Conservation (phyloP, 495 filamentous ascomycete genomes). For the Trichoderma reesei region DNA sequence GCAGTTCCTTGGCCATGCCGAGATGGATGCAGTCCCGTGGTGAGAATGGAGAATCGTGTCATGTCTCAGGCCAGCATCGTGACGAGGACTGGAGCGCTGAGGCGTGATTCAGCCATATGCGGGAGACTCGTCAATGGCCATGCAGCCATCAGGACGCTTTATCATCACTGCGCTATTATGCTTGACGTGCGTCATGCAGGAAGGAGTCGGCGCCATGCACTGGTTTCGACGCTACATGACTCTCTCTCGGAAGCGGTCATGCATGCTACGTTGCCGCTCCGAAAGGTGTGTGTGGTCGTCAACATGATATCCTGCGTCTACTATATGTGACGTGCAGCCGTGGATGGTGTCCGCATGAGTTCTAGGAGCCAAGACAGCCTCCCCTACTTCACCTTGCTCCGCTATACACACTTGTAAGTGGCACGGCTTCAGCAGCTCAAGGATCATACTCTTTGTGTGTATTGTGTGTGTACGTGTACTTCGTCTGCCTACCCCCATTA, state of each 20-base stretch:
- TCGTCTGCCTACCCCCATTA: not conserved
- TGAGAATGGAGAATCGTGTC: not conserved
- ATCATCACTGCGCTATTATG: not conserved
- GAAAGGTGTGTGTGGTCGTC: not conserved
- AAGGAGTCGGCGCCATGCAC: not conserved
- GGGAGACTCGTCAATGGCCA: not conserved
- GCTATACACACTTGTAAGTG: not conserved
- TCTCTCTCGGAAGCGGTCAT: not conserved
- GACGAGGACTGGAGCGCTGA: not conserved
- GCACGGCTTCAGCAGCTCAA: not conserved
- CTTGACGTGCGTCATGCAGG: not conserved
- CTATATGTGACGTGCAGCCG: not conserved
- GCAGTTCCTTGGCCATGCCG: not conserved
- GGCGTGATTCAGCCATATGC: not conserved
- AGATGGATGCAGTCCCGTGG: not conserved
- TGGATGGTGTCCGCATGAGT: not conserved
- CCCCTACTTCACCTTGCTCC: not conserved
- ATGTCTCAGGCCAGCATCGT: not conserved
- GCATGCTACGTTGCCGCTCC: not conserved
- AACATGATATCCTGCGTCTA: not conserved
- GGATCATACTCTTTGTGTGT: not conserved
- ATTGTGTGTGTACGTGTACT: not conserved
- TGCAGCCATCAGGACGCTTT: not conserved
- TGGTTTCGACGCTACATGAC: not conserved
- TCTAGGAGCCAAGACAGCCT: not conserved